Conservation (phyloP, 768 basidiomycete genomes). For the Inosperma sp. region DNA sequence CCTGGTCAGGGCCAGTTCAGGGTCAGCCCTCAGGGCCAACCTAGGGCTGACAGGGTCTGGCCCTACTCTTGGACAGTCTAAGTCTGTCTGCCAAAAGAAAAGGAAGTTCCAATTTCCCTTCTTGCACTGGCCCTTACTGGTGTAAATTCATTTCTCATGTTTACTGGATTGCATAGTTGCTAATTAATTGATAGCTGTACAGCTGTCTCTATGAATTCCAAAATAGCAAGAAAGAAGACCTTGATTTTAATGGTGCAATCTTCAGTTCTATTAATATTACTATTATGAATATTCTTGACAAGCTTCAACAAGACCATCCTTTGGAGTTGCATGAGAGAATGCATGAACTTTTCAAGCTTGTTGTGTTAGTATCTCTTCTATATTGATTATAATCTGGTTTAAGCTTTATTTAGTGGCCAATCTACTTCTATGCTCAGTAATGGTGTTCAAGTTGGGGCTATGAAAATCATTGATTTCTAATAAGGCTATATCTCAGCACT, state of each 20-base stretch:
- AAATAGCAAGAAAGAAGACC: background rate
- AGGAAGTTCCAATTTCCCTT: background rate
- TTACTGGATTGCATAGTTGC: background rate
- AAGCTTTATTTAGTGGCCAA: too few relatives aligned
- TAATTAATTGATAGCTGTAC: background rate
- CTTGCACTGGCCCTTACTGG: background rate
- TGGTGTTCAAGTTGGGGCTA: too few relatives aligned
- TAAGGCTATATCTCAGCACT: too few relatives aligned
- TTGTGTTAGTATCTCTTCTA: background rate
- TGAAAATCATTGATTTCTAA: too few relatives aligned
- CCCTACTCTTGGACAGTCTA: too few relatives aligned
- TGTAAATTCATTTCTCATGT: background rate
- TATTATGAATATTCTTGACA: background rate
- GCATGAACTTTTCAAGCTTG: background rate
- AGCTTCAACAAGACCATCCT: background rate
- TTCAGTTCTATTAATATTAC: background rate
- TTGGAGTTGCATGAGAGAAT: background rate
- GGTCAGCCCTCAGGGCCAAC: too few relatives aligned
- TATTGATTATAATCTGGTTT: too few relatives aligned
- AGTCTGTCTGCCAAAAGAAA: background rate
- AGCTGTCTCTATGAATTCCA: background rate
- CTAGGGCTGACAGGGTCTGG: too few relatives aligned
- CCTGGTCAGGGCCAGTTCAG: too few relatives aligned
- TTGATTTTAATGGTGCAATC: background rate
- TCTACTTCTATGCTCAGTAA: too few relatives aligned